Evolutionary conservation across 495 filamentous ascomycete species (phyloP).

Genomic region (Aspergillus incahuasiensis): DNA sequence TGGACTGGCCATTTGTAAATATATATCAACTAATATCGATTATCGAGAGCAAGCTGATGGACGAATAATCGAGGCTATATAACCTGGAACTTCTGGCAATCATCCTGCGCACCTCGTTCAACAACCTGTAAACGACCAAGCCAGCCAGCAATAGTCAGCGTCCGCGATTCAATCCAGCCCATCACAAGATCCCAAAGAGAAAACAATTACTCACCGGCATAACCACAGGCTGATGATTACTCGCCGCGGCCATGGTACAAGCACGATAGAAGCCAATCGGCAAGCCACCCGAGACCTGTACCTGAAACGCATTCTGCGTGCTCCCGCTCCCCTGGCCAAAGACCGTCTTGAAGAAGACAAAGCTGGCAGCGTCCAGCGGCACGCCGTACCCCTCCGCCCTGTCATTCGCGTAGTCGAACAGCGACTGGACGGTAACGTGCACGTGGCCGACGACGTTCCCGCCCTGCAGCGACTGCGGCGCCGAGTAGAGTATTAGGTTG

Average conservation of each 20-base stretch:
- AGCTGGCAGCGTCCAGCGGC: neutral
- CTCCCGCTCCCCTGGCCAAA: neutral
- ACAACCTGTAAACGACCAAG: neutral
- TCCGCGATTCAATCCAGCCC: too few relatives aligned
- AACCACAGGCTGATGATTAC: slow-evolving; percentile 10
- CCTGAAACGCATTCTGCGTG: neutral
- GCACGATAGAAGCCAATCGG: slow-evolving; percentile 2
- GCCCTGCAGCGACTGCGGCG: slow-evolving; percentile 2
- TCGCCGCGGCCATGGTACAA: slow-evolving; percentile 8
- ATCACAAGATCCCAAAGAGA: neutral
- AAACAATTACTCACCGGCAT: slow-evolving; percentile 6
- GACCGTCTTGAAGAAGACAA: slow-evolving; percentile 6
- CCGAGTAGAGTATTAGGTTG: slow-evolving; percentile 2
- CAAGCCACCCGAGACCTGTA: neutral
- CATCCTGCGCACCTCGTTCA: slow-evolving; percentile 1
- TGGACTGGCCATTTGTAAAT: too few relatives aligned
- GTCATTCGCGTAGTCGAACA: neutral
- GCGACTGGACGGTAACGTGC: slow-evolving; percentile 2
- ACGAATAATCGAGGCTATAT: neutral
- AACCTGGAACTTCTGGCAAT: slow-evolving; percentile 4
- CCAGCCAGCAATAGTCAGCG: neutral
- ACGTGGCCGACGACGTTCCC: slow-evolving; percentile 5
- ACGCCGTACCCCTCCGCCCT: neutral
- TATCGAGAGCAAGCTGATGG: too few relatives aligned
- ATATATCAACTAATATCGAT: too few relatives aligned